Percentiles rank a stretch among this genome's conserved stretches.
Conservation (phyloP, 805 yeast species). For the Priceomyces carsonii region DNA sequence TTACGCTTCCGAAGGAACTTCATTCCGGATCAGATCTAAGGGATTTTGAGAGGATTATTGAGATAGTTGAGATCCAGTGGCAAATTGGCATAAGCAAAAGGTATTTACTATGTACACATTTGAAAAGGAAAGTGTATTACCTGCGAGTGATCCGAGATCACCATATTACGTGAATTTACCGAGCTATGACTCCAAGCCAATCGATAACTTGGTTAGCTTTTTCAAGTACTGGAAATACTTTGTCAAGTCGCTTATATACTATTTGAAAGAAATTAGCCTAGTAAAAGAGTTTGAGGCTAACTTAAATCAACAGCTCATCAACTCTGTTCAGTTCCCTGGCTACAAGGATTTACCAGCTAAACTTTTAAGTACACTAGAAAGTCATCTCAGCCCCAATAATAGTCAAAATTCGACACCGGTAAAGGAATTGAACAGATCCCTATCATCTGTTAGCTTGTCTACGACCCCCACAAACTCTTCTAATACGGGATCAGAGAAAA, state of each 20-base stretch:
- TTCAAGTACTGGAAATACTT: slow-evolving; percentile 44
- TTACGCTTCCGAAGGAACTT: no score
- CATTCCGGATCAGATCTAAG: no score
- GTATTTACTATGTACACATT: slow-evolving; percentile 3
- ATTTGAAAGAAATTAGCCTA: slow-evolving; percentile 44
- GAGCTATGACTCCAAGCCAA: slow-evolving; percentile 36
- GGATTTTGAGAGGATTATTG: no score
- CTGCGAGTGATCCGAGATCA: slow-evolving; percentile 32
- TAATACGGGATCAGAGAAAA: slow-evolving; percentile 12
- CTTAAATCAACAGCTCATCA: slow-evolving; percentile 37
- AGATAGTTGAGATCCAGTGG: no score
- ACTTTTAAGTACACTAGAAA: slow-evolving; percentile 5
- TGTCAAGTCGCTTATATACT: slow-evolving; percentile 36
- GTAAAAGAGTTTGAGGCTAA: slow-evolving; percentile 48
- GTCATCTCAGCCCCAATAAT: slow-evolving; percentile 3
- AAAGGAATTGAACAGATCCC: slow-evolving; percentile 19
- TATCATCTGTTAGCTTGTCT: slow-evolving; percentile 25
- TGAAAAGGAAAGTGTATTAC: slow-evolving; percentile 25
- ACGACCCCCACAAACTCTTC: slow-evolving; percentile 7
- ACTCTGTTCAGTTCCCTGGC: slow-evolving; percentile 41
- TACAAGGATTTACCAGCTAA: slow-evolving; percentile 42
- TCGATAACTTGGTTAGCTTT: slow-evolving; percentile 36
- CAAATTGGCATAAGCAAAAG: neutral
- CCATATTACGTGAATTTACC: slow-evolving; percentile 45
- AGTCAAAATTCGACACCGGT: slow-evolving; percentile 10